phyloP scores from a whole-genome alignment of 1,139 yeast genomes.

The Taphrina flavorubra region DNA sequence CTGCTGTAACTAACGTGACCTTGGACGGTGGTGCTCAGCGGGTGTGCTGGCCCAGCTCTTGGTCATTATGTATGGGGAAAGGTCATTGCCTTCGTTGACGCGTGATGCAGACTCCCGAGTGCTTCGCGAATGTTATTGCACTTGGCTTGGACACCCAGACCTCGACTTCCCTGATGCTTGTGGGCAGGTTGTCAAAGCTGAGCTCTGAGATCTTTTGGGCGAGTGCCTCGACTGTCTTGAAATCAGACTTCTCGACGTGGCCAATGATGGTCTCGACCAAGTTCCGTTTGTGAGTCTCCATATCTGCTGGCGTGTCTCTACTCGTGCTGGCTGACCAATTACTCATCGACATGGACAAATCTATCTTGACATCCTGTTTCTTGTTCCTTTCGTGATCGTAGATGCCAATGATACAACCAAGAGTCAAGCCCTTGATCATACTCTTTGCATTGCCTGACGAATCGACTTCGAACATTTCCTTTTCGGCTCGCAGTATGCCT shows the following conservation, averaged over 20 bases:
- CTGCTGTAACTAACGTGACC: too few species aligned
- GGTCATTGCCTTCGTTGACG: constrained; percentile 2
- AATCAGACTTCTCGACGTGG: constrained; percentile 16
- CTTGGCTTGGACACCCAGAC: constrained; percentile 24
- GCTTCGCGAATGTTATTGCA: constrained; percentile 17
- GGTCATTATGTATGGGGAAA: too few species aligned
- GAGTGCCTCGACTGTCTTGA: constrained; percentile 34
- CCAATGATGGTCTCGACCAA: constrained; percentile 8
- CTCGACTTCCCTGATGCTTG: background rate
- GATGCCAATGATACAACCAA: constrained; percentile 32
- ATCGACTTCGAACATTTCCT: constrained; percentile 6
- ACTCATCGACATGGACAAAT: background rate
- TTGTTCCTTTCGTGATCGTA: constrained; percentile 28
- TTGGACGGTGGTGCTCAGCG: too few species aligned
- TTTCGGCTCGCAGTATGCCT: constrained; percentile 30
- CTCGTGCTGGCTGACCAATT: background rate
- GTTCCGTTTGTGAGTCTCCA: constrained; percentile 4
- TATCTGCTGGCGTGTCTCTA: background rate
- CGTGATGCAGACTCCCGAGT: constrained; percentile 19
- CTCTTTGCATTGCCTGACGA: background rate
- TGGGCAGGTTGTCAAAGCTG: constrained; percentile 15
- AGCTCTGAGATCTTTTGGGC: constrained; percentile 20
- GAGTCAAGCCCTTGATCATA: constrained; percentile 15
- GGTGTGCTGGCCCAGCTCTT: too few species aligned
- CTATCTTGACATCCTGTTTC: constrained; percentile 30